These are phyloP conservation scores for Candida endomychidarum DNA, from an alignment of 805 yeast species.

Conservation along the genomic window DNA sequence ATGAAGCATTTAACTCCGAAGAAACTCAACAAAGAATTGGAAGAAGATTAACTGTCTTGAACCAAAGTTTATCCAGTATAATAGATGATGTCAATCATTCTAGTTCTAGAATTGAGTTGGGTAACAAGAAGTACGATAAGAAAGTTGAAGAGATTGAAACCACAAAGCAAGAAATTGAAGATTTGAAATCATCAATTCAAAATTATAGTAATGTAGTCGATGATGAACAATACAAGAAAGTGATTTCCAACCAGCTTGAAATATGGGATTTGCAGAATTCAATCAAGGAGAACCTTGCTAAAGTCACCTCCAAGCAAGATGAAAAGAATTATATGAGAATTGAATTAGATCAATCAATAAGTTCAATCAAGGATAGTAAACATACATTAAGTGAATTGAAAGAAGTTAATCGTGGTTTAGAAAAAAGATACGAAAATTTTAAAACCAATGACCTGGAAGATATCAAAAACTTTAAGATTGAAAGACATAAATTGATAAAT, in stretches of 20 bases:
- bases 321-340: constrained; percentile 65
- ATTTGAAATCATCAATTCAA: constrained; percentile 27
- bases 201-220: constrained; percentile 17
- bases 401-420: constrained; percentile 18
- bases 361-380: constrained; percentile 48
- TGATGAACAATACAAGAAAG: constrained; percentile 17
- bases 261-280: constrained; percentile 48
- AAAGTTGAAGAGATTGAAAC: constrained; percentile 31
- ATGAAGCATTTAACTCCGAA: constrained; percentile 35
- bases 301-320: constrained; percentile 46
- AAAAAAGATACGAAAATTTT: constrained; percentile 21
- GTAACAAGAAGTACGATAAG: constrained; percentile 31
- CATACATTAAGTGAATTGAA: constrained; percentile 25
- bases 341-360: constrained; percentile 55
- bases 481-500: constrained; percentile 19
- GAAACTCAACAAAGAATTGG: constrained; percentile 41
- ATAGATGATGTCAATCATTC: constrained; percentile 46
- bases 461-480: constrained; percentile 19
- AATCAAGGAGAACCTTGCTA: constrained; percentile 42
- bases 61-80: constrained; percentile 46
- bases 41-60: constrained; percentile 43
- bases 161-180: constrained; percentile 23
- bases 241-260: constrained; percentile 38
- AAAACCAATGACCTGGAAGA: constrained; percentile 23
- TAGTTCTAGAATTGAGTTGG: constrained; percentile 32